These are phyloP conservation scores for Capsicum chinense DNA, from an alignment of 257 asterid genomes.

Conservation along the genomic window DNA sequence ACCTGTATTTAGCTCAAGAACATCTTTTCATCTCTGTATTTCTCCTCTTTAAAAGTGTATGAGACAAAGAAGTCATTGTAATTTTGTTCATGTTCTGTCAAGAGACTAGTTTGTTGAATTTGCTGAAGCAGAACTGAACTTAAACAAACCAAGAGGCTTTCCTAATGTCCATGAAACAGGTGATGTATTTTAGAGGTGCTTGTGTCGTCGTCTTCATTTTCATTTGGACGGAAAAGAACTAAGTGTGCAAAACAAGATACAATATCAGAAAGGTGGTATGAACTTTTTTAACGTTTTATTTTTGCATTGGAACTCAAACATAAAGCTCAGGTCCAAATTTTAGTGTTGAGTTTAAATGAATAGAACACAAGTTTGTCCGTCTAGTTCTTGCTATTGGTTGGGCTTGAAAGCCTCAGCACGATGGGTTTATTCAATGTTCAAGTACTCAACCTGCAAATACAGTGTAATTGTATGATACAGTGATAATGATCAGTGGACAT, in stretches of 20 bases:
- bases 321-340: not conserved
- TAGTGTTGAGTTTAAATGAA: not conserved
- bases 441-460: not conserved
- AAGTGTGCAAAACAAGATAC: not conserved
- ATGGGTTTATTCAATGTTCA: not conserved
- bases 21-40: not conserved
- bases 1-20: conserved; percentile 4
- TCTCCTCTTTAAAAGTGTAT: not conserved
- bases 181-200: not conserved
- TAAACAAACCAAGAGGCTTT: not conserved
- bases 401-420: not conserved
- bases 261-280: not conserved
- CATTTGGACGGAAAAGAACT: not conserved
- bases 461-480: not conserved
- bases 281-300: not conserved
- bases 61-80: not conserved
- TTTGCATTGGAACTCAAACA: not conserved
- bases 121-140: not conserved
- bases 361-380: not conserved
- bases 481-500: not conserved
- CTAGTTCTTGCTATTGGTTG: not conserved
- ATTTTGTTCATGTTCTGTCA: conserved; percentile 13
- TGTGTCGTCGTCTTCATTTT: not conserved
- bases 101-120: conserved; percentile 21
- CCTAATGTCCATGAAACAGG: not conserved